A percentile compares a stretch with the other conserved stretches of the same genome.
phyloP scores from a whole-genome alignment of 2,329 filamentous ascomycete genomes.

The Aureobasidium sp. region DNA sequence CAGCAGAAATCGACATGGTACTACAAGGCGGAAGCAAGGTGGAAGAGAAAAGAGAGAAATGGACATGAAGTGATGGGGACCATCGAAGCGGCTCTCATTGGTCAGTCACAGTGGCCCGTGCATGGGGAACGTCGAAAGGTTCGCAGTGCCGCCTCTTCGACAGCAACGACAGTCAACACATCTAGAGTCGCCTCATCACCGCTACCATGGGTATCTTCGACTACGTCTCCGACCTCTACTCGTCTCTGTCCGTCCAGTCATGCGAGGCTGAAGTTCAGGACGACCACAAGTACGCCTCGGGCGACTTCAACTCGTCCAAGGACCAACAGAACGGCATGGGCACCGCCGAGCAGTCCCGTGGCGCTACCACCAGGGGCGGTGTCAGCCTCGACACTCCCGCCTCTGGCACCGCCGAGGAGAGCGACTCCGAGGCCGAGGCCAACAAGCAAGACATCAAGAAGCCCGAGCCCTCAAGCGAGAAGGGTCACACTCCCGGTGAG shows the following conservation, averaged over 20 bases:
- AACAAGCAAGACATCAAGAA: conserved; percentile 34
- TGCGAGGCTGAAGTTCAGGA: conserved; percentile 52
- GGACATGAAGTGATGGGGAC: background rate
- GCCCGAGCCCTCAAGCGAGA: conserved; percentile 16
- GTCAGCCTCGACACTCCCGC: conserved; percentile 30
- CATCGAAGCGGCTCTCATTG: background rate
- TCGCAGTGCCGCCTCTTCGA: conserved; percentile 6
- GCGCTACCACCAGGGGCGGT: conserved; percentile 29
- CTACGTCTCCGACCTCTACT: conserved; percentile 56
- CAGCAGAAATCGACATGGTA: background rate
- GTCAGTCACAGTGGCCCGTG: background rate
- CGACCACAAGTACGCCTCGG: conserved; percentile 39
- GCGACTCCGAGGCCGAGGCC: conserved; percentile 31
- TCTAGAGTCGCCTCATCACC: conserved; percentile 13
- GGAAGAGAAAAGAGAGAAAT: background rate
- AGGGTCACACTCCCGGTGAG: conserved; percentile 21
- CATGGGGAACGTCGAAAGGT: conserved; percentile 8
- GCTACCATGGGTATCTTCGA: conserved; percentile 53
- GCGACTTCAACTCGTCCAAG: conserved; percentile 32
- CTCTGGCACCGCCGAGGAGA: conserved; percentile 37
- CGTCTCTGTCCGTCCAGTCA: conserved; percentile 54
- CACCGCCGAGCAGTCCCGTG: conserved; percentile 23
- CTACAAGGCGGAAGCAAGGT: background rate
- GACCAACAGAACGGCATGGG: conserved; percentile 19
- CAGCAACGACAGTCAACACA: conserved; percentile 8